Evolutionary conservation across 306 rosid species (phyloP), one percentile per base, ranked within the genome.

Genomic region (Morella rubra): DNA sequence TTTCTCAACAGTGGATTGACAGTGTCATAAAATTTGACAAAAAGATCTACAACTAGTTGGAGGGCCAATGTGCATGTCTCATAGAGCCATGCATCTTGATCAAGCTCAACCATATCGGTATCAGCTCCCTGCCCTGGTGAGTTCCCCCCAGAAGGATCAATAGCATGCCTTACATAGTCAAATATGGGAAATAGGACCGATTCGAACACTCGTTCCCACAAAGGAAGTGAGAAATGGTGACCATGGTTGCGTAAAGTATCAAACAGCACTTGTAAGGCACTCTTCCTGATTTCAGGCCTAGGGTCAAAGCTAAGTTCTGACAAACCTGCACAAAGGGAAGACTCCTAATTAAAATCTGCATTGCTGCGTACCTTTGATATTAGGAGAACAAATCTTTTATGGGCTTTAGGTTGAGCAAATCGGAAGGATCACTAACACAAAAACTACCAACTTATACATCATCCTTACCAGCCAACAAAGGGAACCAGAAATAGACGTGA

Each of bases 41-140:
- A 96, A 69, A 96, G 96, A 81, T 96, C 99, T 47, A 92, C 98
- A 54, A 96, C 99, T 80, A 96, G 81, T 77, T 92, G 99, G 71
- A 96, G 97, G 49, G 99, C 98, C 89, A 96, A 81, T n/a, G 99
- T 96, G 91, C 99, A 96, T 46, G 99, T 96, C 91, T 96, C 98
- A 3, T 92, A 96, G 73, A 96, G 87, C 99, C 99, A 96, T 42
- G 93, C 90, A 84, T 92, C 98, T 73, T 92, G 98, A 83, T 92
- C 96, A 85, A 89, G 90, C 79, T 96, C 99, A 50, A 88, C 91
- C 5, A 68, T 32, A 53, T 84, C 90, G 47, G 78, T 51, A 73
- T 84, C 90, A 58, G 46, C 69, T 83, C 89, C 97, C 80, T 89
- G 84, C 53, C 74, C 91, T 0, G 81, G 89, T 65, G 87, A 71